phyloP scores from a whole-genome alignment of 2,329 filamentous ascomycete genomes.

The Coniella lustricola region DNA sequence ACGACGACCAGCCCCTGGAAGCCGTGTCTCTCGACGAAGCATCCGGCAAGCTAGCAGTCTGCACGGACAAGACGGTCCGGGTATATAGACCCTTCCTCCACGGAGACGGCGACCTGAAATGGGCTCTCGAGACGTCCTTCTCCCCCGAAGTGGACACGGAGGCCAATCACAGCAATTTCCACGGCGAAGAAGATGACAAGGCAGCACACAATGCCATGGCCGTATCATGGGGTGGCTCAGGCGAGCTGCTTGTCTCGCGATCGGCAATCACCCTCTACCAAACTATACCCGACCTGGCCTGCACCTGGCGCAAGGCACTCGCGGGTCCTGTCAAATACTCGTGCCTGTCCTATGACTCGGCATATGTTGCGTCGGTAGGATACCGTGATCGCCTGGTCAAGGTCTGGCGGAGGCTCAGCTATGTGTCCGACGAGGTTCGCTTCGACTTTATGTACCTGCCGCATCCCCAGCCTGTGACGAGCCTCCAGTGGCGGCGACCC shows the following conservation, averaged over 20 bases:
- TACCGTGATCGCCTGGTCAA: conserved; percentile 78
- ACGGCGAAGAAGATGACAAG: conserved; percentile 12
- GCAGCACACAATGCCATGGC: conserved; percentile 35
- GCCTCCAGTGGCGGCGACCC: conserved; percentile 77
- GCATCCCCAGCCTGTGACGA: conserved; percentile 77
- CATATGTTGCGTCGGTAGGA: conserved; percentile 76
- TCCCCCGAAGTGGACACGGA: conserved; percentile 27
- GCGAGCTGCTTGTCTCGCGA: conserved; percentile 78
- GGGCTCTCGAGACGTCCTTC: conserved; percentile 58
- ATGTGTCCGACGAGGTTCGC: conserved; percentile 71
- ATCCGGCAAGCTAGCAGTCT: conserved; percentile 78
- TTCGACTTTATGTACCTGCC: conserved; percentile 88
- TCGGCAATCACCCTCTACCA: conserved; percentile 62
- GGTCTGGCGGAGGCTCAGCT: conserved; percentile 83
- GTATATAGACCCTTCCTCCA: conserved; percentile 71
- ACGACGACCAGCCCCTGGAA: conserved; percentile 60
- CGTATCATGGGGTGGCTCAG: conserved; percentile 80
- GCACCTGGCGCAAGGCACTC: conserved; percentile 67
- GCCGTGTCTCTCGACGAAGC: conserved; percentile 75
- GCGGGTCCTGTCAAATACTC: conserved; percentile 69
- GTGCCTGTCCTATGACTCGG: conserved; percentile 76
- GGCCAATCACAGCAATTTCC: conserved; percentile 11
- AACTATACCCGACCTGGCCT: conserved; percentile 40
- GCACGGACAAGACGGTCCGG: conserved; percentile 59
- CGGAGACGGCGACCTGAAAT: conserved; percentile 65